A percentile compares a stretch with the other conserved stretches of the same genome.
These are phyloP conservation scores for Leishmania major DNA, from an alignment of 208 protist species.

Conservation along the genomic window DNA sequence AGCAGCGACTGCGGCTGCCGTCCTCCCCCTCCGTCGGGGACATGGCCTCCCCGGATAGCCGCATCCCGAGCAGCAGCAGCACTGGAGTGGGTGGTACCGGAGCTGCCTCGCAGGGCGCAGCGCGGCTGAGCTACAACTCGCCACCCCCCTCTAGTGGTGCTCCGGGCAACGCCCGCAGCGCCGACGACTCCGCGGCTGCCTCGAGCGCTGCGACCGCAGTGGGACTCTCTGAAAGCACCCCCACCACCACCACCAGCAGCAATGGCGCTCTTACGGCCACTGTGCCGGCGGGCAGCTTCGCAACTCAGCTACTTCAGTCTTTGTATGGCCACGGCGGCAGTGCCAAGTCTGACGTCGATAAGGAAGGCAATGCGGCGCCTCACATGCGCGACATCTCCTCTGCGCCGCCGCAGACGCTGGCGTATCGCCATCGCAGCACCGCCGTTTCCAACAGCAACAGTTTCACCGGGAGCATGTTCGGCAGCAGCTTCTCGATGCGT, in stretches of 20 bases:
- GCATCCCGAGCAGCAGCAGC: neutral
- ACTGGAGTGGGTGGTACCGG: neutral
- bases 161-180: neutral
- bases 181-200: neutral
- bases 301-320: slow-evolving; percentile 15
- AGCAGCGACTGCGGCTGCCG: neutral
- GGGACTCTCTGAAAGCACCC: neutral
- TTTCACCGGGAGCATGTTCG: neutral
- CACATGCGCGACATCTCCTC: slow-evolving; percentile 32
- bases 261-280: neutral
- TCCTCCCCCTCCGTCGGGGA: slow-evolving; percentile 11
- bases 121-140: neutral
- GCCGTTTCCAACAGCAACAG: neutral
- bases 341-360: neutral
- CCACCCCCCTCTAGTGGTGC: neutral
- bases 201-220: neutral
- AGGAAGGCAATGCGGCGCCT: slow-evolving; percentile 3
- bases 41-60: neutral
- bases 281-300: slow-evolving; percentile 7
- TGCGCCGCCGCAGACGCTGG: slow-evolving; percentile 24
- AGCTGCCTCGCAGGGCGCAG: neutral
- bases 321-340: slow-evolving; percentile 7
- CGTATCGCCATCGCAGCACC: slow-evolving; percentile 12
- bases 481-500: neutral
- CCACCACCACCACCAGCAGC: neutral